These are phyloP conservation scores for Mallotus japonicus DNA, from an alignment of 441 rosid genomes.

Conservation along the genomic window DNA sequence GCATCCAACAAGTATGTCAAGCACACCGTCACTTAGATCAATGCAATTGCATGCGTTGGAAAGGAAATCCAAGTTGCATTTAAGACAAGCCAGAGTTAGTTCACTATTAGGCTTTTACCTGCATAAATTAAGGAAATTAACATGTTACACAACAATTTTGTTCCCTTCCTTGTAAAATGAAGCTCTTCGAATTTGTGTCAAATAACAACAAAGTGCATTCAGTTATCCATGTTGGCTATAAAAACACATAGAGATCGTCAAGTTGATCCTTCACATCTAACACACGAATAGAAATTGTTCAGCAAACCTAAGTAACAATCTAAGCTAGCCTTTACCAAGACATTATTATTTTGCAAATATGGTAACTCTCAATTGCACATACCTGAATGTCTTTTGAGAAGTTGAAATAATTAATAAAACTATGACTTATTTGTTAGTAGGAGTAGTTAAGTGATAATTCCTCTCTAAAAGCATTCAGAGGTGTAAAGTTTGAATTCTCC, in stretches of 20 bases:
- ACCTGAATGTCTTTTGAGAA: background rate
- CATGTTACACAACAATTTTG: too few species aligned
- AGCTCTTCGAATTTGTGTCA: slow-evolving; percentile 42
- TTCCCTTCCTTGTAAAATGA: too few species aligned
- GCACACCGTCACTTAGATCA: background rate
- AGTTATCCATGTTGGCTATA: slow-evolving; percentile 94
- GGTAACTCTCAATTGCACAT: background rate
- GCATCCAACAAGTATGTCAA: too few species aligned
- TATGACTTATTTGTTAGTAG: too few species aligned
- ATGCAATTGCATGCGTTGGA: background rate
- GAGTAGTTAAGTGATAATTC: too few species aligned
- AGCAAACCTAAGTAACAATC: background rate
- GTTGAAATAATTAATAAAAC: too few species aligned
- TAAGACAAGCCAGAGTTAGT: background rate
- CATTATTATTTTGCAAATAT: background rate
- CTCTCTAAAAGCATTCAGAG: too few species aligned
- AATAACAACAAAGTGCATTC: slow-evolving; percentile 87
- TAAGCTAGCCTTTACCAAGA: background rate
- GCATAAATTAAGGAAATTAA: too few species aligned
- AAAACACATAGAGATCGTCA: slow-evolving; percentile 17
- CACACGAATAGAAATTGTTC: background rate
- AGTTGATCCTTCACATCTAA: slow-evolving; percentile 4
- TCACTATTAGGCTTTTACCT: background rate
- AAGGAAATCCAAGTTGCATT: background rate
- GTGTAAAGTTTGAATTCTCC: too few species aligned